These are phyloP conservation scores for Fusarium sp. DNA, from an alignment of 2,329 filamentous ascomycete species.

Conservation along the genomic window DNA sequence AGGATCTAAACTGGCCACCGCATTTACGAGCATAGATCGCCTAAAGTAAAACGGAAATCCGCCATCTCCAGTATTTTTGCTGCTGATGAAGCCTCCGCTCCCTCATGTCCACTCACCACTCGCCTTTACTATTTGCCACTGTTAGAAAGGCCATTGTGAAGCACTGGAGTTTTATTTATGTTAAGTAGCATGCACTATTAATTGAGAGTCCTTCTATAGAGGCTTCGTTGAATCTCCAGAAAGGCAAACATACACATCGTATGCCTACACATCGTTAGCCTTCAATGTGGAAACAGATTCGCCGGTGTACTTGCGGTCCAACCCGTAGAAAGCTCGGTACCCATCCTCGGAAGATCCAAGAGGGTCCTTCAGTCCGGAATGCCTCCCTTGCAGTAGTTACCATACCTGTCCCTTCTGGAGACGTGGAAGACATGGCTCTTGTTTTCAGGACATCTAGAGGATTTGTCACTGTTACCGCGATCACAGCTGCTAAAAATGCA, in stretches of 20 bases:
- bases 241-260: background rate
- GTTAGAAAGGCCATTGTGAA: background rate
- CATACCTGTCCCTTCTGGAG: background rate
- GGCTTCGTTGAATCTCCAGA: background rate
- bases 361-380: background rate
- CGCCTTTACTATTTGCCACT: background rate
- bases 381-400: background rate
- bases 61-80: background rate
- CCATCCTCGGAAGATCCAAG: background rate
- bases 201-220: background rate
- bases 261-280: background rate
- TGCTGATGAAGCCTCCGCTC: background rate
- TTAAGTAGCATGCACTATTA: too few relatives aligned
- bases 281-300: background rate
- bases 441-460: background rate
- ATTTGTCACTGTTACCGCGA: background rate
- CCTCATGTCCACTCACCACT: background rate
- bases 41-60: background rate
- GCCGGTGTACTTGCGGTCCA: background rate
- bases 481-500: background rate
- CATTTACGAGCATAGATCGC: rapidly evolving
- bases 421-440: background rate
- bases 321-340: background rate
- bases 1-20: rapidly evolving
- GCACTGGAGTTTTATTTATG: rapidly evolving